phyloP scores from a whole-genome alignment of 2,329 filamentous ascomycete species.

The Fusarium burgessii region DNA sequence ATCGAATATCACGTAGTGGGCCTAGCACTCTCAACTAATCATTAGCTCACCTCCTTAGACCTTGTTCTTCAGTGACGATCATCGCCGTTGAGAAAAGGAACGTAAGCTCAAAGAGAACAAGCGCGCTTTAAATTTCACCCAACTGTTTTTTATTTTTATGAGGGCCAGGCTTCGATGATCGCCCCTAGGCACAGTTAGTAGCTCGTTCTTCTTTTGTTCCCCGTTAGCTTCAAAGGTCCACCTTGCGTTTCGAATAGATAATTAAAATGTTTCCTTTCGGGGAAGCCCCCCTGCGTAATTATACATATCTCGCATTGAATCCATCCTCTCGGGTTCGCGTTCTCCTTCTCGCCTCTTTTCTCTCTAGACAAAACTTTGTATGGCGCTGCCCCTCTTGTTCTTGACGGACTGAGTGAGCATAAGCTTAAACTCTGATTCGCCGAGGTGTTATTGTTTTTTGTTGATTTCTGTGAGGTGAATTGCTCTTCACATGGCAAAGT shows the following conservation, averaged over 20 bases:
- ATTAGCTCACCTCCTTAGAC: not conserved
- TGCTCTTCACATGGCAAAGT: not conserved
- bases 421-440: not conserved
- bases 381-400: constrained; percentile 6
- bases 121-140: not conserved
- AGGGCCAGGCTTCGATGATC: not conserved
- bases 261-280: constrained; percentile 2
- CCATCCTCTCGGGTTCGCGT: constrained; percentile 16
- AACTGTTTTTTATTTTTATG: not conserved
- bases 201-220: not conserved
- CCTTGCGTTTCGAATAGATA: constrained; percentile 1
- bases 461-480: not conserved
- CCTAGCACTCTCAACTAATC: not conserved
- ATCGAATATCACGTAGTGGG: not conserved
- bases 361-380: not conserved
- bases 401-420: constrained; percentile 5
- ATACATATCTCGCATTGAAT: constrained; percentile 19
- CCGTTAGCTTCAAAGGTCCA: not conserved
- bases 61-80: not conserved
- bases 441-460: not conserved
- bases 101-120: not conserved
- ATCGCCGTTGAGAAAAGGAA: not conserved
- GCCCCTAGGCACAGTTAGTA: not conserved
- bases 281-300: constrained; percentile 2
- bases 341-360: not conserved